Conservation (phyloP, 176 grass and related monocot genomes). For the Tillandsia fasciculata region DNA sequence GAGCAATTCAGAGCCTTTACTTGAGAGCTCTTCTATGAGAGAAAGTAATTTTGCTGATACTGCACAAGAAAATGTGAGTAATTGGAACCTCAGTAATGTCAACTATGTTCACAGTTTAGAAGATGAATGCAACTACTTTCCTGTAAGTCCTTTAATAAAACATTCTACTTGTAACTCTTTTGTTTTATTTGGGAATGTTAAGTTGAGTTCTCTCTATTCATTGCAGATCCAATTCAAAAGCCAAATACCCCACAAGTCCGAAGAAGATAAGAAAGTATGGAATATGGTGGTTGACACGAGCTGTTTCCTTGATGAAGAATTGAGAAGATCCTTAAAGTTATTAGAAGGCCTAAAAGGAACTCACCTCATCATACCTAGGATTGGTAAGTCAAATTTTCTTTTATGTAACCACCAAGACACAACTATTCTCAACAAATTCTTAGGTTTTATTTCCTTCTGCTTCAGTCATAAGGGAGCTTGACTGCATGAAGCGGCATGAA, state of each 20-base stretch:
- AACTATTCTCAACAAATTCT: neutral
- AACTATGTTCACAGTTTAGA: slow-evolving; percentile 27
- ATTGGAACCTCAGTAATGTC: slow-evolving; percentile 5
- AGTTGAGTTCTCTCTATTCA: slow-evolving; percentile 10
- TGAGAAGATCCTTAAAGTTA: slow-evolving; percentile 51
- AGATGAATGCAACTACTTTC: slow-evolving; percentile 17
- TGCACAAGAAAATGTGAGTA: slow-evolving; percentile 14
- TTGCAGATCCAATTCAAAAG: slow-evolving; percentile 20
- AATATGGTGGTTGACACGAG: slow-evolving; percentile 67
- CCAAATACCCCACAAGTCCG: slow-evolving; percentile 3
- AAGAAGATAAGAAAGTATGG: slow-evolving; percentile 57
- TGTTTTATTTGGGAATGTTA: neutral
- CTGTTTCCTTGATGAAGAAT: slow-evolving; percentile 73
- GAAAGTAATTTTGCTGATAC: slow-evolving; percentile 19
- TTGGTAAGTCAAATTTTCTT: slow-evolving; percentile 41
- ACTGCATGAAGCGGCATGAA: slow-evolving; percentile 65
- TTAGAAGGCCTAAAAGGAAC: slow-evolving; percentile 80
- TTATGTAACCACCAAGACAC: slow-evolving; percentile 7
- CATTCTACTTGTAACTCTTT: neutral
- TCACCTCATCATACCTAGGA: slow-evolving; percentile 56
- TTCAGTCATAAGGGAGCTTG: slow-evolving; percentile 80
- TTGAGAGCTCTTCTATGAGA: slow-evolving; percentile 27
- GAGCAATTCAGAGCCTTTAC: neutral
- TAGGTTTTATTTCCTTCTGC: neutral
- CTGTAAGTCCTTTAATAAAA: slow-evolving; percentile 28